A percentile compares a stretch with the other conserved stretches of the same genome.
phyloP scores from a whole-genome alignment of 2,329 filamentous ascomycete genomes.

The Lecanosticta acicola region DNA sequence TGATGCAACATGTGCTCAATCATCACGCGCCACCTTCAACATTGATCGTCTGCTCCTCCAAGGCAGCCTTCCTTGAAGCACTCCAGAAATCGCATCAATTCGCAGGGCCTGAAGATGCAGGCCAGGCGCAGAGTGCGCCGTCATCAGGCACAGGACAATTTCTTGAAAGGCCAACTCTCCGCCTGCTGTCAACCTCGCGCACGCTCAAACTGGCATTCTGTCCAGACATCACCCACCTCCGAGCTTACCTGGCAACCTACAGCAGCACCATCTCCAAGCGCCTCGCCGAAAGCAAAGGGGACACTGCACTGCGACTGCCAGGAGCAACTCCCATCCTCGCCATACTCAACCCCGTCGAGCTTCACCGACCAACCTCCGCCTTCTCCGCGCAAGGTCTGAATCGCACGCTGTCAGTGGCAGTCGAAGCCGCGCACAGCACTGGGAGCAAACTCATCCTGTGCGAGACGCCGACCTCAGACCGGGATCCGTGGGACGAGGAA shows the following conservation, averaged over 20 bases:
- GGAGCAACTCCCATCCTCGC: slow-evolving; percentile 46
- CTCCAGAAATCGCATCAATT: too few relatives aligned
- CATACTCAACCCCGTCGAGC: slow-evolving; percentile 58
- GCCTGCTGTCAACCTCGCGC: slow-evolving; percentile 62
- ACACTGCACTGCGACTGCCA: slow-evolving; percentile 9
- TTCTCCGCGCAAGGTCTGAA: slow-evolving; percentile 71
- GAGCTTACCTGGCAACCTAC: slow-evolving; percentile 57
- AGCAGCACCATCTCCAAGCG: slow-evolving; percentile 10
- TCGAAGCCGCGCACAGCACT: slow-evolving; percentile 52
- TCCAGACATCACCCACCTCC: slow-evolving; percentile 69
- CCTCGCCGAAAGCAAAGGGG: not conserved
- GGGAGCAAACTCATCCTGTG: slow-evolving; percentile 35
- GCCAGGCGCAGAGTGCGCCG: too few relatives aligned
- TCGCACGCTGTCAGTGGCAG: slow-evolving; percentile 55
- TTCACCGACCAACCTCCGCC: slow-evolving; percentile 64
- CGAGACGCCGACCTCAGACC: not conserved
- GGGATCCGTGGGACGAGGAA: slow-evolving; percentile 41
- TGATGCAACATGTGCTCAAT: slow-evolving; percentile 61
- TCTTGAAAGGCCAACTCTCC: slow-evolving; percentile 51
- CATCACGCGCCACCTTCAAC: slow-evolving; percentile 55
- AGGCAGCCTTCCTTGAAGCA: slow-evolving; percentile 58
- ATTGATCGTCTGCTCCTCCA: slow-evolving; percentile 64
- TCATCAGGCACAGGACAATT: too few relatives aligned
- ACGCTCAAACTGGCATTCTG: slow-evolving; percentile 67
- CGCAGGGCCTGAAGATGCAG: too few relatives aligned